Evolutionary conservation across 306 rosid genomes (phyloP).

Genomic region (Lablab purpureus): DNA sequence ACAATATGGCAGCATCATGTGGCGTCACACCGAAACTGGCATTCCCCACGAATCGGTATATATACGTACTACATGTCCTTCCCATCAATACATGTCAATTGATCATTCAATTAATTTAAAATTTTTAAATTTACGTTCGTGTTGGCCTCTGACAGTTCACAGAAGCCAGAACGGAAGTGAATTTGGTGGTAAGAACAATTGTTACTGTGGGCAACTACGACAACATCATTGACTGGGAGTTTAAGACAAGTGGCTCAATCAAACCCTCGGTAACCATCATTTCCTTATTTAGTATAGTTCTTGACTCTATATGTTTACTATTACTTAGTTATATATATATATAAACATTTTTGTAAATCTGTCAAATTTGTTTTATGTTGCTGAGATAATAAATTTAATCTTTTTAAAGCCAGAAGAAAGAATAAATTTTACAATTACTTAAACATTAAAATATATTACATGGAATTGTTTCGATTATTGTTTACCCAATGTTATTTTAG

Average conservation of each 20-base stretch:
- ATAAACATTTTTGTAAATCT: no score
- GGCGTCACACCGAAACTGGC: constrained; percentile 55
- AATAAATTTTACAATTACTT: not conserved
- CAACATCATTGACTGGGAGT: constrained; percentile 55
- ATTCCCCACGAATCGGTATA: constrained; percentile 39
- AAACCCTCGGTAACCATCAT: constrained; percentile 38
- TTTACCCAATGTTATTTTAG: not conserved
- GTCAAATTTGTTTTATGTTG: not conserved
- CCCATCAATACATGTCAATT: no score
- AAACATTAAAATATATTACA: not conserved
- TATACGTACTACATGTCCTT: not conserved
- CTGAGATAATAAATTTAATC: not conserved
- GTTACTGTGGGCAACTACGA: constrained; percentile 55
- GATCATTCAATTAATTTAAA: not conserved
- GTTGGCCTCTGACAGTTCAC: not conserved
- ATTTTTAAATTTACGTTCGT: no score
- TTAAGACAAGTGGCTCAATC: constrained; percentile 54
- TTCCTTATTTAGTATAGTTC: no score
- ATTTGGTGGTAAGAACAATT: constrained; percentile 43
- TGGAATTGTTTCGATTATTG: not conserved
- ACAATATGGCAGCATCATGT: constrained; percentile 42
- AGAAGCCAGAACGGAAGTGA: constrained; percentile 51
- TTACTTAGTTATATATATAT: no score
- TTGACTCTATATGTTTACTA: no score
- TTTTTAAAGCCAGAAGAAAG: not conserved